These are phyloP conservation scores for Penicillium chermesinum DNA, from an alignment of 495 filamentous ascomycete genomes.

Conservation along the genomic window DNA sequence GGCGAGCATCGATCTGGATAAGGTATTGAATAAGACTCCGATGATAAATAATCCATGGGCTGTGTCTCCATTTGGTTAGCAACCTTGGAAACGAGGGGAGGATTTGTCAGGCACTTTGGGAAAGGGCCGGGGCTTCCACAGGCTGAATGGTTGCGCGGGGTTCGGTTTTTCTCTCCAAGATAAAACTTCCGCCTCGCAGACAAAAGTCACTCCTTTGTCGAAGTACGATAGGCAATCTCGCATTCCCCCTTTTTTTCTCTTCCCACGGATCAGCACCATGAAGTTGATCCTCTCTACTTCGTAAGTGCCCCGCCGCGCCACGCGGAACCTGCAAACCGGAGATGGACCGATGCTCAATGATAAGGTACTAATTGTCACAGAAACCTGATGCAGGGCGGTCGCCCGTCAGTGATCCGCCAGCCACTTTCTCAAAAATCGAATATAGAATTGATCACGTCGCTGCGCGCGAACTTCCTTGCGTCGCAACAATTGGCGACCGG, in stretches of 20 bases:
- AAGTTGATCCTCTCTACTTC: constrained; percentile 87
- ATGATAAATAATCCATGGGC: too few relatives aligned
- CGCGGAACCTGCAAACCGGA: too few relatives aligned
- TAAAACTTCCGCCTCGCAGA: too few relatives aligned
- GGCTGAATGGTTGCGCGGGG: constrained; percentile 2
- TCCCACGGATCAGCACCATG: constrained; percentile 35
- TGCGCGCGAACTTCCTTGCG: constrained; percentile 72
- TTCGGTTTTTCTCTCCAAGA: background rate
- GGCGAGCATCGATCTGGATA: constrained; percentile 50
- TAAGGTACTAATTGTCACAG: constrained; percentile 37
- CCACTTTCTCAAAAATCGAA: constrained; percentile 73
- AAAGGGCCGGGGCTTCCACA: constrained; percentile 1
- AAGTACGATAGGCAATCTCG: background rate
- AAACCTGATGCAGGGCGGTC: constrained; percentile 73
- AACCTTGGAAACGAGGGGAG: background rate
- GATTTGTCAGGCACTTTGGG: constrained; percentile 7
- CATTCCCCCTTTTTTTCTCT: background rate
- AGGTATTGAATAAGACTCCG: constrained; percentile 6
- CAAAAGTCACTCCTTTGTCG: too few relatives aligned
- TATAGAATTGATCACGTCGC: constrained; percentile 78
- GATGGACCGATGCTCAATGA: too few relatives aligned
- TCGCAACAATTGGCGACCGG: constrained; percentile 46
- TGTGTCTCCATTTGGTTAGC: too few relatives aligned
- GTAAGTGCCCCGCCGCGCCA: constrained; percentile 42
- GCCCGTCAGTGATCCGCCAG: constrained; percentile 74